Evolutionary conservation across 2,329 filamentous ascomycete genomes (phyloP).

Genomic region (Fusarium tjaetaba): DNA sequence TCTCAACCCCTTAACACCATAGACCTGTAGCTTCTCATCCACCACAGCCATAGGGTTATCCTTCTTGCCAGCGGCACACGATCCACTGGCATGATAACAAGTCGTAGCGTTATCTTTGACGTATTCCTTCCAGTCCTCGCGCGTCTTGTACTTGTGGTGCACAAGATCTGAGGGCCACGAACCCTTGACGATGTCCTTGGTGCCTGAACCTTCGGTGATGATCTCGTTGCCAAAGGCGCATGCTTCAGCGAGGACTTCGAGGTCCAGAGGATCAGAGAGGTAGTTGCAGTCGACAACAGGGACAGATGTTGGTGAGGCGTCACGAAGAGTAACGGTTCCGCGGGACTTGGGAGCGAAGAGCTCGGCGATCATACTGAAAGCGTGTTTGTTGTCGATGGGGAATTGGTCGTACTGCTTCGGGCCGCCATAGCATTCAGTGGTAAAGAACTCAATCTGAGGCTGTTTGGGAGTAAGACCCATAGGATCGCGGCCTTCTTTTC

Average conservation of each 20-base stretch:
- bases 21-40: constrained; percentile 62
- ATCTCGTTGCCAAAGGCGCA: constrained; percentile 69
- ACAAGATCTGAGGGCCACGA: constrained; percentile 64
- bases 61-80: constrained; percentile 48
- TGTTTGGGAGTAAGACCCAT: constrained; percentile 68
- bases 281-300: constrained; percentile 69
- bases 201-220: constrained; percentile 65
- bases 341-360: constrained; percentile 67
- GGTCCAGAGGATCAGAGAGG: constrained; percentile 65
- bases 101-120: constrained; percentile 69
- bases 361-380: constrained; percentile 67
- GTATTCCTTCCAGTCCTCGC: constrained; percentile 64
- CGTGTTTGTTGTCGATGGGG: constrained; percentile 62
- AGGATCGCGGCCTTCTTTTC: constrained; percentile 64
- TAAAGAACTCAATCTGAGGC: constrained; percentile 71
- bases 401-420: constrained; percentile 66
- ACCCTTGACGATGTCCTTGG: constrained; percentile 67
- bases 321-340: constrained; percentile 63
- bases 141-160: constrained; percentile 62
- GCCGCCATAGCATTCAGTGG: constrained; percentile 69
- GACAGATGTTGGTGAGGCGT: constrained; percentile 58
- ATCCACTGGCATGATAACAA: constrained; percentile 51
- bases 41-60: constrained; percentile 64
- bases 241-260: constrained; percentile 67
- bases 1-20: constrained; percentile 61